A percentile compares a stretch with the other conserved stretches of the same genome.
Evolutionary conservation across 805 yeast species (phyloP).

Genomic region (Kazachstania taianensis): DNA sequence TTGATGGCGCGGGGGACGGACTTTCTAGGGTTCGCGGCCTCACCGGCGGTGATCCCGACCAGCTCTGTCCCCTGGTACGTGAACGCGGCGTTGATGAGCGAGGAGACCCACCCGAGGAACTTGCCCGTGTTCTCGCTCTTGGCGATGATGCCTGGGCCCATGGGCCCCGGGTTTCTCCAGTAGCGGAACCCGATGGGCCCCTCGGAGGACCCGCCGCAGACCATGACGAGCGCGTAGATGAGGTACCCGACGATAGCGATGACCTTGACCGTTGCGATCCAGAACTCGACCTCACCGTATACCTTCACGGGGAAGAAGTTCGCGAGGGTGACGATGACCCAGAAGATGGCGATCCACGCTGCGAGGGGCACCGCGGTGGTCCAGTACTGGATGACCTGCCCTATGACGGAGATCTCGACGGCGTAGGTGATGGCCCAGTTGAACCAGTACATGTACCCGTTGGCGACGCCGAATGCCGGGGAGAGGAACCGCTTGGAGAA

Average conservation of each 20-base stretch:
- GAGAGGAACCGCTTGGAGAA: conserved; percentile 55
- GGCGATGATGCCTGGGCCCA: conserved; percentile 47
- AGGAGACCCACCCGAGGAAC: conserved; percentile 45
- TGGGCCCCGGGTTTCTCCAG: conserved; percentile 60
- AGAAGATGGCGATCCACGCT: conserved; percentile 51
- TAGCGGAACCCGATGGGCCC: conserved; percentile 57
- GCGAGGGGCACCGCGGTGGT: conserved; percentile 46
- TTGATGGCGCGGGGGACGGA: conserved; percentile 60
- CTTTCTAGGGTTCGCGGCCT: conserved; percentile 54
- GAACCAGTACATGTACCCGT: conserved; percentile 64
- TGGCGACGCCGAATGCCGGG: conserved; percentile 56
- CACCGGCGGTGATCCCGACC: conserved; percentile 51
- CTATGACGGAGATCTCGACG: conserved; percentile 46
- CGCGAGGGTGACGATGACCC: conserved; percentile 34
- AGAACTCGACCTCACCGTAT: conserved; percentile 50
- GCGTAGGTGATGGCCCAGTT: conserved; percentile 66
- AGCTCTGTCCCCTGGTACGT: conserved; percentile 53
- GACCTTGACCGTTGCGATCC: conserved; percentile 45
- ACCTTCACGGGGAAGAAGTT: conserved; percentile 46
- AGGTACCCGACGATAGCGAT: conserved; percentile 46
- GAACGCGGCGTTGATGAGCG: conserved; percentile 46
- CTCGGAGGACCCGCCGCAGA: conserved; percentile 45
- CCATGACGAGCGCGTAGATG: conserved; percentile 43
- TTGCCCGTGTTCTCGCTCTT: conserved; percentile 34
- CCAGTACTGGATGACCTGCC: conserved; percentile 46